Evolutionary conservation across 2,329 filamentous ascomycete species (phyloP), one percentile per base, ranked within the genome.

Genomic region (Hypoxylon sp.): DNA sequence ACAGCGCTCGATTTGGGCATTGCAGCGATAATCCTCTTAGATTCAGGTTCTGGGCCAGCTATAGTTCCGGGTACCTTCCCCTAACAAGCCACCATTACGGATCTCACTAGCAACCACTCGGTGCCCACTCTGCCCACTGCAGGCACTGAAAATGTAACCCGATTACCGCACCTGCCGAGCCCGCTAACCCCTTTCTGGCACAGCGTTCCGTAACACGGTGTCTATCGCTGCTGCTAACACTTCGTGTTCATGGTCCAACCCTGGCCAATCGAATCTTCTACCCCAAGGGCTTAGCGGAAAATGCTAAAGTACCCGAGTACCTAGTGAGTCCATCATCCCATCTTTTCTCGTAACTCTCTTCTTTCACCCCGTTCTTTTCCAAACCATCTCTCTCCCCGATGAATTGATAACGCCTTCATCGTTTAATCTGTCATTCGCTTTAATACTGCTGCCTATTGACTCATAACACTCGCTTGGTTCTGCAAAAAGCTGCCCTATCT

Each of bases 371-470:
- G 16, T 30, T 61, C 59, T 57, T 45, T 52, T 58, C 66, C 56
- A 50, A 45, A 51, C 32, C 57, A 54, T 48, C 48, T 59, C 56
- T 12, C 65, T 64, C 60, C 48, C 63, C 67, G 65, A 72, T 67
- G 65, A 68, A 66, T 63, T 69, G 64, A 74, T 51, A 45, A n/a
- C 27, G 50, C 25, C 47, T 45, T 58, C 65, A 56, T 68, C 62
- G 60, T 57, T 57, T 46, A 55, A 63, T 39, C 64, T 54, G 72
- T 73, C 74, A 64, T 73, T 75, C 74, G 74, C 74, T 75, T 71
- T 65, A 62, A 56, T 68, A 63, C 48, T 61, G 16, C 39, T 52
- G 45, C 39, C 41, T 30, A 53, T 43, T 41, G 47, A 69, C 55
- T 39, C 56, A 50, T 47, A 60, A 68, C 72, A 65, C 50, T 75